phyloP scores from a whole-genome alignment of 2,329 filamentous ascomycete genomes.

The Penicillium sp. region DNA sequence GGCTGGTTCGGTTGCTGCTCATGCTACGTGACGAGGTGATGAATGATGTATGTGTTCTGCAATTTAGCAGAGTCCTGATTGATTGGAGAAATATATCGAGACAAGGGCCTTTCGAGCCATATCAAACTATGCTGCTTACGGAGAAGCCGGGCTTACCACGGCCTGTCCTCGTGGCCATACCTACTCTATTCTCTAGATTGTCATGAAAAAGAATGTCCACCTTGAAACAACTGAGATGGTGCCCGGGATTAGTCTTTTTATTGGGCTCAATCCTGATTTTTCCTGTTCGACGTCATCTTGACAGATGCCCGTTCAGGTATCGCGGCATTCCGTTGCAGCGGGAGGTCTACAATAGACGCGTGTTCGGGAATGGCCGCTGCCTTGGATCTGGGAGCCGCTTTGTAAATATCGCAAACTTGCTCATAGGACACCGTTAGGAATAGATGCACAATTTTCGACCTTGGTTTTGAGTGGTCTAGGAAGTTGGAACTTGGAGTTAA shows the following conservation, averaged over 20 bases:
- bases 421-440: neutral
- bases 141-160: neutral
- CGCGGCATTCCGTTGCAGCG: conserved; percentile 19
- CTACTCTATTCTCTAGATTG: neutral
- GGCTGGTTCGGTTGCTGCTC: neutral
- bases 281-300: conserved; percentile 1
- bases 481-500: neutral
- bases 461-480: neutral
- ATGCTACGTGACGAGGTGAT: neutral
- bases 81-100: neutral
- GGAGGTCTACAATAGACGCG: conserved; percentile 25
- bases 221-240: neutral
- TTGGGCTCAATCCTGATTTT: neutral
- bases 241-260: neutral
- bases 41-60: neutral
- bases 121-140: neutral
- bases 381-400: neutral
- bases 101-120: neutral
- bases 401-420: conserved; percentile 6
- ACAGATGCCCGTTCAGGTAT: conserved; percentile 12
- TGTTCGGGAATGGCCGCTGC: conserved; percentile 29
- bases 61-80: neutral
- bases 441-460: neutral
- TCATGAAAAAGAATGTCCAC: neutral
- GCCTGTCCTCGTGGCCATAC: neutral